Conservation (phyloP, 225 moss, liverwort and hornwort species). For the Sphagnum tenellum region DNA sequence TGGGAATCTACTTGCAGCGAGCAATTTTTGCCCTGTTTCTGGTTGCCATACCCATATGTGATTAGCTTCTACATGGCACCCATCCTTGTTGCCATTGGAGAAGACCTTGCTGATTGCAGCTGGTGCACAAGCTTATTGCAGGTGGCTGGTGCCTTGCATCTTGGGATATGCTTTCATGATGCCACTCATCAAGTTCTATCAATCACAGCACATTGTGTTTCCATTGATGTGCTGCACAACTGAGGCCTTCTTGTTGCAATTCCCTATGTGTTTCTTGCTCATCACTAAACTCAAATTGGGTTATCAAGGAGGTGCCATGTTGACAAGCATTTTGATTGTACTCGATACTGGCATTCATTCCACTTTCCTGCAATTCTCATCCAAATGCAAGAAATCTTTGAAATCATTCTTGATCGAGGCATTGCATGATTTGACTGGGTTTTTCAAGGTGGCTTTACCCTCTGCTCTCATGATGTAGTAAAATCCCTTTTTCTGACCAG, state of each 20-base stretch:
- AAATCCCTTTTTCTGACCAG: background rate
- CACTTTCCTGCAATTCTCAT: conserved; percentile 11
- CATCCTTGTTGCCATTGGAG: no score
- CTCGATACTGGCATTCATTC: background rate
- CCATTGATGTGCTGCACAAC: no score
- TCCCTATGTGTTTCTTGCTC: conserved; percentile 31
- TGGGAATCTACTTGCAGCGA: conserved; percentile 37
- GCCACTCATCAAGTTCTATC: no score
- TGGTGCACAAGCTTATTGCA: no score
- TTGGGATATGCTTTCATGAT: no score
- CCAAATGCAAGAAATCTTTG: conserved; percentile 21
- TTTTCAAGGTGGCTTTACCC: conserved; percentile 23
- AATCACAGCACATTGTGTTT: no score
- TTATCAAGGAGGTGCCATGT: conserved; percentile 15
- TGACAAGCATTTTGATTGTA: background rate
- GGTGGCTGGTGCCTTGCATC: no score
- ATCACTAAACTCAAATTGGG: conserved; percentile 22
- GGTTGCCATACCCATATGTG: conserved; percentile 8
- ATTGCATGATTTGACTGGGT: conserved; percentile 28
- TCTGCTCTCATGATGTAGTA: conserved; percentile 46
- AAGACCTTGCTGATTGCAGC: no score
- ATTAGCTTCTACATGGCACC: conserved; percentile 22
- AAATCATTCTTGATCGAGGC: conserved; percentile 25
- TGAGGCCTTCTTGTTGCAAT: conserved; percentile 19
- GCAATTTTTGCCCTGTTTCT: conserved; percentile 13